A percentile compares a stretch with the other conserved stretches of the same genome.
Conservation (phyloP, 345 rosid genomes). For the Passiflora organensis region DNA sequence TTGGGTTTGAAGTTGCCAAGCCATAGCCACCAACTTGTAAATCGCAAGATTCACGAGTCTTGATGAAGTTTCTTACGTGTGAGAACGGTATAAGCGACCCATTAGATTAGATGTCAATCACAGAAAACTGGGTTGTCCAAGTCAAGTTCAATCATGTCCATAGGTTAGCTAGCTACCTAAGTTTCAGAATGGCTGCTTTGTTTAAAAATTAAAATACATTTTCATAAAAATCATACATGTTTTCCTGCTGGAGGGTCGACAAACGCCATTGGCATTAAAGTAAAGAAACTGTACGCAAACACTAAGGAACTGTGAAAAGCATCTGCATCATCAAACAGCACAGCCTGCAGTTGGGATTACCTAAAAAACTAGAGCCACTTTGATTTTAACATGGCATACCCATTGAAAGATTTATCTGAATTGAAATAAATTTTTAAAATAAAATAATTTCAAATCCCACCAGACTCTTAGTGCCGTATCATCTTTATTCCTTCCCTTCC, state of each 20-base stretch:
- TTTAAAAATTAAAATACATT: too few relatives aligned
- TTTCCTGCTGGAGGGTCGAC: conserved; percentile 25
- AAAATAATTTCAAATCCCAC: too few relatives aligned
- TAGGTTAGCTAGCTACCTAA: too few relatives aligned
- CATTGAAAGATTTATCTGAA: too few relatives aligned
- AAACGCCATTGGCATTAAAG: conserved; percentile 18
- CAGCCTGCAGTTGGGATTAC: conserved; percentile 28
- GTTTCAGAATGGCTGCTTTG: too few relatives aligned
- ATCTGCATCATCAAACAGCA: conserved; percentile 8
- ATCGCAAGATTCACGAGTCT: conserved; percentile 18
- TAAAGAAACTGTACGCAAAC: conserved; percentile 26
- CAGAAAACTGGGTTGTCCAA: conserved; percentile 6
- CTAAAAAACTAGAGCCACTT: conserved; percentile 32
- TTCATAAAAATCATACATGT: background rate
- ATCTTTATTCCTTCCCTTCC: too few relatives aligned
- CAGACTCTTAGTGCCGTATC: too few relatives aligned
- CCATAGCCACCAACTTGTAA: conserved; percentile 21
- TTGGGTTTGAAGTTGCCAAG: conserved; percentile 25
- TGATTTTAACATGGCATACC: too few relatives aligned
- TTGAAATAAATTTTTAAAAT: too few relatives aligned
- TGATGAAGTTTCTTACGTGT: conserved; percentile 22
- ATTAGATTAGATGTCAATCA: conserved; percentile 1
- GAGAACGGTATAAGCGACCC: conserved; percentile 13
- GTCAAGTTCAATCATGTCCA: too few relatives aligned
- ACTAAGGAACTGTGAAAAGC: conserved; percentile 12